Conservation (phyloP, 768 basidiomycete genomes). For the Cyathus striatus region DNA sequence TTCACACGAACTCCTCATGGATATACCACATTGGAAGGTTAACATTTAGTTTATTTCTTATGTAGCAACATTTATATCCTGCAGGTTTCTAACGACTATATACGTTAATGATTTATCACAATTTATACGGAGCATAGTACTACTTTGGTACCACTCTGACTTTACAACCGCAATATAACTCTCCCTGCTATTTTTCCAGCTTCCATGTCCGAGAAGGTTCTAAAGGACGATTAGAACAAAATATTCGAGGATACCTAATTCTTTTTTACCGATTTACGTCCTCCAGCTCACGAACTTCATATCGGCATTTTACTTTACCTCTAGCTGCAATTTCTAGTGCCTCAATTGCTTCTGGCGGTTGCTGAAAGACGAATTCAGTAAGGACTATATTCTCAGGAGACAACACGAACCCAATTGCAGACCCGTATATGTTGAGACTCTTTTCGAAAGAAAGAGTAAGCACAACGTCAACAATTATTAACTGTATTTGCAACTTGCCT, state of each 20-base stretch:
- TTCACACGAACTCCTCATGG: too few relatives aligned
- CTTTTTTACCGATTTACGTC: conserved; percentile 37
- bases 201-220: conserved; percentile 15
- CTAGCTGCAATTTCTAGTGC: conserved; percentile 63
- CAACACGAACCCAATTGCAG: conserved; percentile 21
- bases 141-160: too few relatives aligned
- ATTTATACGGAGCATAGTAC: too few relatives aligned
- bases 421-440: conserved; percentile 37
- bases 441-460: conserved; percentile 13
- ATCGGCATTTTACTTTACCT: conserved; percentile 61
- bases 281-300: conserved; percentile 34
- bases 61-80: too few relatives aligned
- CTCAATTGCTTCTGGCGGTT: conserved; percentile 75
- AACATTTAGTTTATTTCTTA: too few relatives aligned
- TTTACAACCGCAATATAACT: conserved; percentile 5
- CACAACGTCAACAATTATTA: neutral
- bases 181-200: conserved; percentile 16
- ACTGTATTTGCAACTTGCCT: conserved; percentile 17
- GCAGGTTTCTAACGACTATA: too few relatives aligned
- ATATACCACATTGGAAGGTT: too few relatives aligned
- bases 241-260: neutral
- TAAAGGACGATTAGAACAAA: conserved; percentile 1
- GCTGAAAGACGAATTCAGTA: conserved; percentile 18
- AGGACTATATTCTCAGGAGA: neutral
- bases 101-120: too few relatives aligned